Evolutionary conservation across 148 eudicot genomes (phyloP).

Genomic region (Fagopyrum homotropicum): DNA sequence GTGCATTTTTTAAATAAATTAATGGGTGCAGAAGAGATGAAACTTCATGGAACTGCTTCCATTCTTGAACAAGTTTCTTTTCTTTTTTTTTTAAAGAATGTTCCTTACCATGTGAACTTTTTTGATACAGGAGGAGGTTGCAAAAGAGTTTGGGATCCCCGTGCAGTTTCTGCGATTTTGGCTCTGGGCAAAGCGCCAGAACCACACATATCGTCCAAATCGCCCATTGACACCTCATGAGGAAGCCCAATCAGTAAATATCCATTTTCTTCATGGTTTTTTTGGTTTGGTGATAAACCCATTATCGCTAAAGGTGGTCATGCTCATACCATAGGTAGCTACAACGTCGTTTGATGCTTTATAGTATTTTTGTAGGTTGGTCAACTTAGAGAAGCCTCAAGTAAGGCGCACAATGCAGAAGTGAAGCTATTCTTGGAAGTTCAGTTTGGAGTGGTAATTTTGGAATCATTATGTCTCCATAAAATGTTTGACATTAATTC

Average conservation of each 20-base stretch:
- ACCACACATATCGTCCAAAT: constrained; percentile 25
- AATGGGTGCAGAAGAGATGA: background rate
- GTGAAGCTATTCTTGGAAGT: constrained; percentile 55
- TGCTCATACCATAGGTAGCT: background rate
- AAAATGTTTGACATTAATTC: background rate
- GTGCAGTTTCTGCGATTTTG: constrained; percentile 23
- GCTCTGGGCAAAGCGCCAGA: constrained; percentile 26
- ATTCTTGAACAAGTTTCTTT: background rate
- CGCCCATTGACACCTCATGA: constrained; percentile 20
- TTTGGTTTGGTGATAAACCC: background rate
- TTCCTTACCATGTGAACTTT: background rate
- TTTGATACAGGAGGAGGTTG: constrained; percentile 22
- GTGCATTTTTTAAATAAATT: no score
- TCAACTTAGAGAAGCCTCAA: constrained; percentile 45
- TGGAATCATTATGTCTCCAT: background rate
- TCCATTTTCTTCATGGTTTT: background rate
- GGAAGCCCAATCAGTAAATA: constrained; percentile 19
- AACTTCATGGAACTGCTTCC: background rate
- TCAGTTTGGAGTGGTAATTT: constrained; percentile 37
- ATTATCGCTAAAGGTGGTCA: background rate
- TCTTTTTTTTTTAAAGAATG: background rate
- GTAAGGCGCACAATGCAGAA: constrained; percentile 44
- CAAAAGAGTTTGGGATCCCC: constrained; percentile 23
- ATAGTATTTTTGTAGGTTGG: constrained; percentile 36
- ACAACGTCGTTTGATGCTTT: background rate